phyloP scores from a whole-genome alignment of 768 basidiomycete species.

The Fomitopsis pulvina region DNA sequence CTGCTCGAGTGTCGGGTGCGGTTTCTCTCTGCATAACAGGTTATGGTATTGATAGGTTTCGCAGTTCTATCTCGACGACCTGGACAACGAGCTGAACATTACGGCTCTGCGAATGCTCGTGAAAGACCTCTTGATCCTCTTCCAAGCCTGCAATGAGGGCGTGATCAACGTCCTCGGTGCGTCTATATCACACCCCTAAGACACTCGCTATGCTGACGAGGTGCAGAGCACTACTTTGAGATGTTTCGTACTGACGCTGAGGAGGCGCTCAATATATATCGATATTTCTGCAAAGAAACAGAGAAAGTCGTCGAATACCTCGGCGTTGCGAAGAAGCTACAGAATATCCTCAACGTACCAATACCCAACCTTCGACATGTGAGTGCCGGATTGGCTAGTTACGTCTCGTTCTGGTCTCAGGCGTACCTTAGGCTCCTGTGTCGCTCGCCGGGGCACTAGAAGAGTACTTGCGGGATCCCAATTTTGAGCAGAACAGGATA shows the following conservation, averaged over 20 bases:
- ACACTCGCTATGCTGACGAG: conserved; percentile 26
- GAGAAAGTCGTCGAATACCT: conserved; percentile 91
- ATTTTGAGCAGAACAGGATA: conserved; percentile 90
- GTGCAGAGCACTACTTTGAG: conserved; percentile 89
- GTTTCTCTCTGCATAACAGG: conserved; percentile 10
- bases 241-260: conserved; percentile 94
- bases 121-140: conserved; percentile 91
- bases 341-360: conserved; percentile 88
- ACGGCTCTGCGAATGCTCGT: conserved; percentile 89
- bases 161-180: conserved; percentile 75
- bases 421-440: conserved; percentile 90
- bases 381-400: too few species aligned
- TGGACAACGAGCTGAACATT: conserved; percentile 88
- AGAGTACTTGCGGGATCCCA: conserved; percentile 94
- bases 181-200: conserved; percentile 19
- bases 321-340: conserved; percentile 85
- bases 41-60: background rate
- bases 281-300: conserved; percentile 90
- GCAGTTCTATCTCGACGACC: conserved; percentile 90
- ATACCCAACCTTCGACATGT: conserved; percentile 93
- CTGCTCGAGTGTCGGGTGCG: conserved; percentile 84
- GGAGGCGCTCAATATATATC: conserved; percentile 82
- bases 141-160: conserved; percentile 96
- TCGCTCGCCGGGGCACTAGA: conserved; percentile 90
- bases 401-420: background rate